Percentiles rank a stretch among this genome's conserved stretches.
Conservation (phyloP, 768 basidiomycete genomes). For the Mycena epipterygia region DNA sequence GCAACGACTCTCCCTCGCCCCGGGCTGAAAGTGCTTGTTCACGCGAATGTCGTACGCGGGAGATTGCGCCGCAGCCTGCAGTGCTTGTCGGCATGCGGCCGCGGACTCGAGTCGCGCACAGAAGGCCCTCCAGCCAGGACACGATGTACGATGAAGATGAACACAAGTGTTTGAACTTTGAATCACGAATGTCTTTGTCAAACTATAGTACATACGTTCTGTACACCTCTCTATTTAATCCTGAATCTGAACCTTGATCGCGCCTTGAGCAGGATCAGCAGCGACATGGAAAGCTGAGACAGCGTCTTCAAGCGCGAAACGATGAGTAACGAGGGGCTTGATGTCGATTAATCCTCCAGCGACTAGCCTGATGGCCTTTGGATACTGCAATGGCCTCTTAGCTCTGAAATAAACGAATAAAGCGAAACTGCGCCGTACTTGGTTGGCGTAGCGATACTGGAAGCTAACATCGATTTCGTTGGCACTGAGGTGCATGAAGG, state of each 20-base stretch:
- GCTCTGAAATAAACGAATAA: neutral
- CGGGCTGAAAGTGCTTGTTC: neutral
- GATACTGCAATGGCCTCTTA: conserved; percentile 72
- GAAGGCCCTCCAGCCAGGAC: too few species aligned
- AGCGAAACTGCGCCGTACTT: conserved; percentile 50
- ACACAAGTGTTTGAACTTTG: too few species aligned
- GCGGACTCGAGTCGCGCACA: too few species aligned
- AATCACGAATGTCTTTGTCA: neutral
- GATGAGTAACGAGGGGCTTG: conserved; percentile 85
- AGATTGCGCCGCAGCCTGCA: too few species aligned
- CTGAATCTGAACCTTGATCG: conserved; percentile 77
- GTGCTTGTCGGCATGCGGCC: too few species aligned
- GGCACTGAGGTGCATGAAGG: conserved; percentile 80
- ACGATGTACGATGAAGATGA: too few species aligned
- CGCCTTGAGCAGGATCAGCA: conserved; percentile 74
- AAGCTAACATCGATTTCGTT: conserved; percentile 80
- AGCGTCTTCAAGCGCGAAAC: conserved; percentile 79
- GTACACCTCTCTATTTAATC: conserved; percentile 52
- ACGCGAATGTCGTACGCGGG: too few species aligned
- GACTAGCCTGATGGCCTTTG: conserved; percentile 88
- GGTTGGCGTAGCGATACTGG: conserved; percentile 79
- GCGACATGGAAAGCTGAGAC: conserved; percentile 85
- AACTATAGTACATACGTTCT: neutral
- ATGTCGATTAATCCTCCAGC: conserved; percentile 79
- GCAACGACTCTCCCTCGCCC: neutral